phyloP scores from a whole-genome alignment of 2,329 filamentous ascomycete genomes.

The Colletotrichum australisinense region DNA sequence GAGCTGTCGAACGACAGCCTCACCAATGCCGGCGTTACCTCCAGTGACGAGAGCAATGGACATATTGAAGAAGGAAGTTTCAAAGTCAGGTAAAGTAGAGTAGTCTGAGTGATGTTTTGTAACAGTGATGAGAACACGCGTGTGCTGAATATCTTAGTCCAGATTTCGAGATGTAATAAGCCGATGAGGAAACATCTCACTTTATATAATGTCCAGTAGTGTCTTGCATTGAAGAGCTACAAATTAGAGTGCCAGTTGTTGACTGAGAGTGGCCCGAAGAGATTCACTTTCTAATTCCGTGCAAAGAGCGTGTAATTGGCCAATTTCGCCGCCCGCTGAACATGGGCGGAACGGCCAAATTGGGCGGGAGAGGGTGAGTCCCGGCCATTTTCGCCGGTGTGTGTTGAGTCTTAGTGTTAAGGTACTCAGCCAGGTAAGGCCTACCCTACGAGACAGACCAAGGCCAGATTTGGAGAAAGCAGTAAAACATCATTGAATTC shows the following conservation, averaged over 20 bases:
- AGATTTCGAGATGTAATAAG: too few species aligned
- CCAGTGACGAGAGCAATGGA: conserved; percentile 26
- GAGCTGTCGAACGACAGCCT: conserved; percentile 34
- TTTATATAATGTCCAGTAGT: too few species aligned
- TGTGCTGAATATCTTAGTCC: neutral
- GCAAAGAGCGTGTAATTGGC: neutral
- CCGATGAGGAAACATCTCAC: too few species aligned
- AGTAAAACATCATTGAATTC: too few species aligned
- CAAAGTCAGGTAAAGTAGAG: neutral
- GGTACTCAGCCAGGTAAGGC: too few species aligned
- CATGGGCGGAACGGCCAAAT: neutral
- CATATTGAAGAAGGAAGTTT: neutral
- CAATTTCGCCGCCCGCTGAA: neutral
- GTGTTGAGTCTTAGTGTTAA: too few species aligned
- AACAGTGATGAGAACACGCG: neutral
- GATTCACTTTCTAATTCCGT: too few species aligned
- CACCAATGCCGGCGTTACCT: conserved; percentile 30
- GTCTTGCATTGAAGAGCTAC: too few species aligned
- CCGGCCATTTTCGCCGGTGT: conserved; percentile 1
- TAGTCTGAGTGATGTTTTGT: neutral
- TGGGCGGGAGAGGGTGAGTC: neutral
- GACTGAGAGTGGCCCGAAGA: too few species aligned
- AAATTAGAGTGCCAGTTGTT: too few species aligned
- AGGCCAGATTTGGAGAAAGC: too few species aligned
- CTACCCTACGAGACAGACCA: too few species aligned